Evolutionary conservation across 2,329 filamentous ascomycete genomes (phyloP), one percentile per base, ranked within the genome.

Genomic region (Hymenoscyphus infarciens): DNA sequence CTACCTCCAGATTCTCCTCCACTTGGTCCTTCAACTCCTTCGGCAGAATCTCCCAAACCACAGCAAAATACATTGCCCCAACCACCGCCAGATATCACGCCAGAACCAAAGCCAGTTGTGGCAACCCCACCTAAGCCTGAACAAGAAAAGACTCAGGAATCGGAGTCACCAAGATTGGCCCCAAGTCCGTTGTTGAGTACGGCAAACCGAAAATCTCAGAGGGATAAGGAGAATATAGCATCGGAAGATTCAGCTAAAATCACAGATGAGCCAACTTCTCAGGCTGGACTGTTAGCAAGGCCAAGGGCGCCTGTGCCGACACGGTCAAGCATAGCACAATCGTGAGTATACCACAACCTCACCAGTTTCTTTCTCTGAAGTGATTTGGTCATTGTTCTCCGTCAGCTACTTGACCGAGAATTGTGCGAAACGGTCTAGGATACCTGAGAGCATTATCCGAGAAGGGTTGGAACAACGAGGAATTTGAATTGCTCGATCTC

Each of bases 311-410:
- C 83, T 1, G 81, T 86, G 16, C 85, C 84, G 0, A 85, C 85
- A 22, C 82, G 87, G 25, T 89, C 88, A 3, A 85, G 82, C 0
- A 80, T 92, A 38, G 87, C 88, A 1, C 88, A 90, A 67, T 91
- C 89, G 7, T 62, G 55, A 61, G 62, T 61, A 3, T 49, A 31
- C 2, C 27, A 42, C 1, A 27, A 25, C 35, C 35, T 42, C 7
- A 6, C 39, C 16, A 7, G 6, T 19, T 42, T 19, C 16, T 19
- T 42, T n/a, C 27, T 29, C 27, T 29, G 27, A 29, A 29, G 27
- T 3, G 27, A 29, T 29, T 29, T 29, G 27, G 27, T 29, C 27
- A 29, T 29, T 29, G 27, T 29, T 29, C 27, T 29, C 27, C 27
- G 27, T 29, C 27, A 29, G 27, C 27, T 29, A 29, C 27, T 29